phyloP scores from a whole-genome alignment of 225 moss, liverwort and hornwort species.

The Sphagnum contortum region DNA sequence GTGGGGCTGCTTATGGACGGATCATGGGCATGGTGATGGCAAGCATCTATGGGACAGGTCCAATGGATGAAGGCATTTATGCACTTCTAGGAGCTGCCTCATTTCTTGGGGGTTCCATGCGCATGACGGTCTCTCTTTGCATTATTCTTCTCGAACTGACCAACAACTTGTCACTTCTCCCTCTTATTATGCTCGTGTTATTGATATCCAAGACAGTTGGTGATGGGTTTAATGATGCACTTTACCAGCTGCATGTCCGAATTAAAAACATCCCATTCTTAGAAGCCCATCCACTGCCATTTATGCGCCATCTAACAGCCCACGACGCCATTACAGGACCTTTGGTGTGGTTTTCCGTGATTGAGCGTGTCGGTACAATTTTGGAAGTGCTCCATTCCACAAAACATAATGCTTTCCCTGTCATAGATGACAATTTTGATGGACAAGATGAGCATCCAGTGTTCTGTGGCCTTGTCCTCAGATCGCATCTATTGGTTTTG shows the following conservation, averaged over 20 bases:
- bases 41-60: conserved; percentile 1
- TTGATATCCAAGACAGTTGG: conserved; percentile 45
- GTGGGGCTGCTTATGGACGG: conserved; percentile 41
- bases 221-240: conserved; percentile 43
- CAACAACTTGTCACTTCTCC: conserved; percentile 39
- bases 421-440: conserved; percentile 13
- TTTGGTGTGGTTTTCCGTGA: conserved; percentile 5
- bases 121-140: conserved; percentile 46
- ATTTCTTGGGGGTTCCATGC: conserved; percentile 51
- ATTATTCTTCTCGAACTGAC: conserved; percentile 48
- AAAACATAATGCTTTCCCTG: conserved; percentile 35
- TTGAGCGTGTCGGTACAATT: conserved; percentile 28
- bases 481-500: conserved; percentile 36
- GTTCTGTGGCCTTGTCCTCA: conserved; percentile 33
- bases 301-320: conserved; percentile 47
- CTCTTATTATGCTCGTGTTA: conserved; percentile 47
- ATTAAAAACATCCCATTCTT: conserved; percentile 39
- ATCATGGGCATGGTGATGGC: conserved; percentile 27
- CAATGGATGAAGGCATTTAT: conserved; percentile 41
- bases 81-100: conserved; percentile 48
- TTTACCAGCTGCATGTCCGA: conserved; percentile 36
- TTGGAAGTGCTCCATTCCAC: conserved; percentile 20
- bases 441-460: neutral
- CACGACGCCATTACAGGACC: conserved; percentile 24
- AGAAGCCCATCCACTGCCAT: conserved; percentile 37